Percentiles rank a stretch among this genome's conserved stretches.
Evolutionary conservation across 345 rosid genomes (phyloP).

Genomic region (Syzygium aromaticum): DNA sequence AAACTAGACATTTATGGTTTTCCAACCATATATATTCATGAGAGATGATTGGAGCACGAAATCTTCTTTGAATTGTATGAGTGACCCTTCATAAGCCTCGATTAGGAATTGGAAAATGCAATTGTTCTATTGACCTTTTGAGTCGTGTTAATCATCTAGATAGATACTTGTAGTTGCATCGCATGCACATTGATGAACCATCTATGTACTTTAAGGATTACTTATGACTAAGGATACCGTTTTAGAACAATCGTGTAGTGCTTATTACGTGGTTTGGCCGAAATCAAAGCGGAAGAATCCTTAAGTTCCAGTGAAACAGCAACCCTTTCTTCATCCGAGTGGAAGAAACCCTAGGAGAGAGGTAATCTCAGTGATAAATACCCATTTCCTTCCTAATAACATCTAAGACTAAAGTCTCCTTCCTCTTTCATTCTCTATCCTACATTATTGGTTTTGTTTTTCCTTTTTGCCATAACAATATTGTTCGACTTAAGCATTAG

Average conservation of each 20-base stretch:
- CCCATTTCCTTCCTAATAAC: neutral
- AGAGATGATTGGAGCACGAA: neutral
- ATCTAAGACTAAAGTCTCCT: neutral
- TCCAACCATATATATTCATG: neutral
- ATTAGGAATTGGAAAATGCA: neutral
- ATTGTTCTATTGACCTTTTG: neutral
- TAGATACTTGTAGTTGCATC: neutral
- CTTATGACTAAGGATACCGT: neutral
- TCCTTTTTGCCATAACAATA: neutral
- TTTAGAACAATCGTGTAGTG: neutral
- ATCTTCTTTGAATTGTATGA: neutral
- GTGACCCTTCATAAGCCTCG: neutral
- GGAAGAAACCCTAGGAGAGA: neutral
- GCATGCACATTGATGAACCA: neutral
- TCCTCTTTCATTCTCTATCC: neutral
- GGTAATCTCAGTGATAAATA: neutral
- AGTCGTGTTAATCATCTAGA: neutral
- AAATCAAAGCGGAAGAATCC: neutral
- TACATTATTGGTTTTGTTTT: neutral
- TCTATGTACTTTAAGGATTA: neutral
- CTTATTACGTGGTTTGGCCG: neutral
- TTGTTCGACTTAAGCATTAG: neutral
- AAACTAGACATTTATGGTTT: neutral
- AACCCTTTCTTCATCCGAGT: neutral
- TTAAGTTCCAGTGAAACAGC: neutral